A percentile compares a stretch with the other conserved stretches of the same genome.
Evolutionary conservation across 345 rosid genomes (phyloP).

Genomic region (Citrus maxima): DNA sequence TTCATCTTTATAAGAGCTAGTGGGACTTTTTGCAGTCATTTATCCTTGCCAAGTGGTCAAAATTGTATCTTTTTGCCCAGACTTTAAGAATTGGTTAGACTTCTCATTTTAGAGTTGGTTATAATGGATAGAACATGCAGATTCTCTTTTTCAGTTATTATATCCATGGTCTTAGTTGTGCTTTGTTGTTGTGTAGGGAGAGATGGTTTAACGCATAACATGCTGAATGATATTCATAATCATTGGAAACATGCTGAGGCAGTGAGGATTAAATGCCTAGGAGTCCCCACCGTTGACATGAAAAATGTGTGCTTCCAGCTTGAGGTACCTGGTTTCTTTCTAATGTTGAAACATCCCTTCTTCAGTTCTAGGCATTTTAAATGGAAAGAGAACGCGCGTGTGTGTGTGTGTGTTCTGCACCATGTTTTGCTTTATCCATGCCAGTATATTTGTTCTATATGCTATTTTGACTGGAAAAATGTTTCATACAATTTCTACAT

Average conservation of each 20-base stretch:
- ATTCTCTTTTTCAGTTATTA: not conserved
- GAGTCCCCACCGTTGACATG: conserved; percentile 91
- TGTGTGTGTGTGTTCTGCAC: not conserved
- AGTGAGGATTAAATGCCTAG: conserved; percentile 81
- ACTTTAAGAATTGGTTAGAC: not conserved
- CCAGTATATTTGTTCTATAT: not conserved
- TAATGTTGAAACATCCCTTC: not conserved
- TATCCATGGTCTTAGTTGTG: not conserved
- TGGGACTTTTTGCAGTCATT: not conserved
- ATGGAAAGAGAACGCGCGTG: not conserved
- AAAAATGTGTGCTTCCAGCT: conserved; percentile 78
- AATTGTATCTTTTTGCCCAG: not conserved
- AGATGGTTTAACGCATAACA: conserved; percentile 96
- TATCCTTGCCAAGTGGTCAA: not conserved
- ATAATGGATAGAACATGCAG: not conserved
- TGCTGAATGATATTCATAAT: conserved; percentile 85
- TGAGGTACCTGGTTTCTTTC: conserved; percentile 49
- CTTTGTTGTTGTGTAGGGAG: conserved; percentile 50
- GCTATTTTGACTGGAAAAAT: not conserved
- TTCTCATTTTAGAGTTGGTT: not conserved
- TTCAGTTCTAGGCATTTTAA: not conserved
- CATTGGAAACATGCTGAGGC: conserved; percentile 81
- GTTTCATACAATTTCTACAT: conserved; percentile 1
- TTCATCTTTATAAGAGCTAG: not conserved
- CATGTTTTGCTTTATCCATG: not conserved